Conservation (phyloP, 768 basidiomycete genomes). For the Suillus decipiens region DNA sequence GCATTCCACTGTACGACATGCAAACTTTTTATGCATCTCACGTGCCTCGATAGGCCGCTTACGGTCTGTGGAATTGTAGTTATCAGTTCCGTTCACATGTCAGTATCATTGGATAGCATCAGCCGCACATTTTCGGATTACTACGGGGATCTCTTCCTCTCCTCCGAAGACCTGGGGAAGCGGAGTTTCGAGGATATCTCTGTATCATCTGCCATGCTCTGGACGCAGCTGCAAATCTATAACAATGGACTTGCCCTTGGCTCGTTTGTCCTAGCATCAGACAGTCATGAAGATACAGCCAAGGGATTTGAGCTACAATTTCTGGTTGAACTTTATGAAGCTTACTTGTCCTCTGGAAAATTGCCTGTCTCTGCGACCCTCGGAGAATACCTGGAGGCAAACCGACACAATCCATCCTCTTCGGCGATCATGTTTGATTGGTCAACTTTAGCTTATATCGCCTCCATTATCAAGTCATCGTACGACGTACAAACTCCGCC, state of each 20-base stretch:
- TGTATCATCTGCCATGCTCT: slow-evolving; percentile 57
- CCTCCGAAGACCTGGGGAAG: slow-evolving; percentile 46
- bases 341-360: slow-evolving; percentile 44
- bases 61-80: slow-evolving; percentile 41
- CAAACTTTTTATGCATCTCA: slow-evolving; percentile 56
- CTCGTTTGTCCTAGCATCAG: slow-evolving; percentile 54
- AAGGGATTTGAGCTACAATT: slow-evolving; percentile 65
- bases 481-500: slow-evolving; percentile 12
- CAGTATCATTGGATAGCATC: slow-evolving; percentile 53
- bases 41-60: slow-evolving; percentile 42
- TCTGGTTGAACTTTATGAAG: slow-evolving; percentile 50
- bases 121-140: slow-evolving; percentile 57
- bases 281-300: slow-evolving; percentile 35
- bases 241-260: slow-evolving; percentile 66
- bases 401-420: slow-evolving; percentile 38
- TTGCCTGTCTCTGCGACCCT: slow-evolving; percentile 47
- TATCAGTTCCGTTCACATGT: slow-evolving; percentile 48
- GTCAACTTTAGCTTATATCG: slow-evolving; percentile 62
- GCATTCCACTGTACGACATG: slow-evolving; percentile 66
- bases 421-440: slow-evolving; percentile 66
- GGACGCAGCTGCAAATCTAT: slow-evolving; percentile 68
- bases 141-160: slow-evolving; percentile 47
- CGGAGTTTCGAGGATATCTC: slow-evolving; percentile 70
- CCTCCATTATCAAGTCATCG: slow-evolving; percentile 53
- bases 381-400: slow-evolving; percentile 57